A percentile compares a stretch with the other conserved stretches of the same genome.
phyloP scores from a whole-genome alignment of 2,329 filamentous ascomycete genomes.

The Sporothrix dimorphospora region DNA sequence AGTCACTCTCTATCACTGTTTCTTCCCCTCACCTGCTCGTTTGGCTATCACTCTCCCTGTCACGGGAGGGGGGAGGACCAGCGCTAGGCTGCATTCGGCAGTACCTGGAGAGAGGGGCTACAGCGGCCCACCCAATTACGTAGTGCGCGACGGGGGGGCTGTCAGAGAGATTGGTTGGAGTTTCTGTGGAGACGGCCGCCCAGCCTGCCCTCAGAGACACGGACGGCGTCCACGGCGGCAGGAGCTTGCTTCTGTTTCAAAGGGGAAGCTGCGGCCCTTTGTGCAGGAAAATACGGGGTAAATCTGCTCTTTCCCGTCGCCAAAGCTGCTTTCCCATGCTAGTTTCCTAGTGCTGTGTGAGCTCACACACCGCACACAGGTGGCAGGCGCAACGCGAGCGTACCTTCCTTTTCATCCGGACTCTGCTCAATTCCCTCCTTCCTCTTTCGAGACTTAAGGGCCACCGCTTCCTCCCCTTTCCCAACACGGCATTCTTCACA shows the following conservation, averaged over 20 bases:
- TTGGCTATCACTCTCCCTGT: background rate
- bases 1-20: background rate
- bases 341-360: conserved; percentile 13
- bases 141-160: background rate
- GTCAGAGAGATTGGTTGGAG: background rate
- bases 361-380: conserved; percentile 6
- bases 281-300: conserved; percentile 6
- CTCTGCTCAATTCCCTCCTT: conserved; percentile 17
- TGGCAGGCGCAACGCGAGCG: conserved; percentile 4
- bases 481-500: background rate
- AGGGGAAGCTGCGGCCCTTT: conserved; percentile 21
- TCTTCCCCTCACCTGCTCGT: background rate
- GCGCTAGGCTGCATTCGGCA: conserved; percentile 18
- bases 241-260: background rate
- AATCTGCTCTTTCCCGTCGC: background rate
- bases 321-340: background rate
- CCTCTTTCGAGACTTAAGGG: conserved; percentile 19
- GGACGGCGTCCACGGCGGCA: conserved; percentile 1
- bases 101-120: conserved; percentile 7
- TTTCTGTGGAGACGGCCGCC: conserved; percentile 15
- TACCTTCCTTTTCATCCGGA: background rate
- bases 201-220: background rate
- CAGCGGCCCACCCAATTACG: conserved; percentile 16
- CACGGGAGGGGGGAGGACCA: background rate
- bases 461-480: no score